Evolutionary conservation across 2,329 filamentous ascomycete genomes (phyloP).

Genomic region (Colletotrichum shisoi): DNA sequence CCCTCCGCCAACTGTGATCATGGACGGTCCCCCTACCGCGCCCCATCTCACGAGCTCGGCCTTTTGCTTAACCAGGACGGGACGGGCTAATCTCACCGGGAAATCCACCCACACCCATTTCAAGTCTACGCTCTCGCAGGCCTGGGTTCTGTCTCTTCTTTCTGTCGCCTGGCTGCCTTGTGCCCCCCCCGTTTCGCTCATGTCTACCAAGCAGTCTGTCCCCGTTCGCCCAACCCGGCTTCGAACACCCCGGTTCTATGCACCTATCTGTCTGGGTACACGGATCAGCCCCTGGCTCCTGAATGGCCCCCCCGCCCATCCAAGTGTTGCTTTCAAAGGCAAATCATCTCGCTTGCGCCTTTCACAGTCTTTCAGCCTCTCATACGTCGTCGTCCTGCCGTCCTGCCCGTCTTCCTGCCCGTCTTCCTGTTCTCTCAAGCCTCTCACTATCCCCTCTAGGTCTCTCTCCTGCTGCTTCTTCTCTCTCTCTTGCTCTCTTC

Average conservation of each 20-base stretch:
- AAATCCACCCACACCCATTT: constrained; percentile 53
- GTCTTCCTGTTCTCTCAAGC: constrained; percentile 27
- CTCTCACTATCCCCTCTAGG: not conserved
- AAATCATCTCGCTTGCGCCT: constrained; percentile 62
- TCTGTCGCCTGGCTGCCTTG: constrained; percentile 10
- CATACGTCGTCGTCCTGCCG: constrained; percentile 47
- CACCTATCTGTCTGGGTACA: constrained; percentile 40
- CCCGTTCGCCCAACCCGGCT: constrained; percentile 6
- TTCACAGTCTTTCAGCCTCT: constrained; percentile 57
- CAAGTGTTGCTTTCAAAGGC: constrained; percentile 54
- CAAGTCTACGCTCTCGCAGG: constrained; percentile 8
- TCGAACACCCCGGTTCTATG: constrained; percentile 30
- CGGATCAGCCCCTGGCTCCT: constrained; percentile 41
- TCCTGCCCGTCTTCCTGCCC: constrained; percentile 40
- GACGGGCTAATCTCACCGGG: constrained; percentile 54
- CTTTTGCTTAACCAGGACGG: constrained; percentile 37
- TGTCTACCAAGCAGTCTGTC: not conserved
- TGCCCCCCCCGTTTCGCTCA: constrained; percentile 17
- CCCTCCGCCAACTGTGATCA: constrained; percentile 13
- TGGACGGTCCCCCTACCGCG: constrained; percentile 45
- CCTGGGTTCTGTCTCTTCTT: not conserved
- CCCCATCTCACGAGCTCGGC: constrained; percentile 41
- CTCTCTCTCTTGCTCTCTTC: constrained; percentile 7
- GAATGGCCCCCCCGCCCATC: constrained; percentile 43
- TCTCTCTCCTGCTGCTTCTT: constrained; percentile 1